phyloP scores from a whole-genome alignment of 768 basidiomycete genomes.

The Xerocomellus amylosporus region DNA sequence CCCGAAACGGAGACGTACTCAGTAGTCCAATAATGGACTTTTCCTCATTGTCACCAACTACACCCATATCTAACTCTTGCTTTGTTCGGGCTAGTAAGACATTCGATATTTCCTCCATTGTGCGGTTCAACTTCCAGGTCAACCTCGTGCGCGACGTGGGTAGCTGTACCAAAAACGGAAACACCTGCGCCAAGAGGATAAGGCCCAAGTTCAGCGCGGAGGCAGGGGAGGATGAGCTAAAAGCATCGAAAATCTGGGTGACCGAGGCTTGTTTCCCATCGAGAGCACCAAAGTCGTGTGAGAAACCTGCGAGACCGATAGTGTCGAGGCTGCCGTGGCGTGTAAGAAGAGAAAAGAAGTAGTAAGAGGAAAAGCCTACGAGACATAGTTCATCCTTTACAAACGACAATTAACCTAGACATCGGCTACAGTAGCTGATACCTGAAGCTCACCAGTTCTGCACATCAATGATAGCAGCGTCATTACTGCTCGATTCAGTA shows the following conservation, averaged over 20 bases:
- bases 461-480: conserved; percentile 36
- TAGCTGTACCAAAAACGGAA: conserved; percentile 37
- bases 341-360: neutral
- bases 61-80: conserved; percentile 29
- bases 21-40: conserved; percentile 27
- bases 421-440: too few relatives aligned
- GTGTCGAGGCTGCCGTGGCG: conserved; percentile 44
- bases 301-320: conserved; percentile 60
- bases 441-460: conserved; percentile 29
- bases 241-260: conserved; percentile 39
- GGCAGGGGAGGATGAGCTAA: conserved; percentile 17
- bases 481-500: conserved; percentile 19
- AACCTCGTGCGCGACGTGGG: conserved; percentile 38
- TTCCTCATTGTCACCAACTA: conserved; percentile 22
- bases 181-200: conserved; percentile 35
- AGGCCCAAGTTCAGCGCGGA: conserved; percentile 31
- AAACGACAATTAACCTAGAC: neutral
- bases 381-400: conserved; percentile 34
- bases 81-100: conserved; percentile 38
- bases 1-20: conserved; percentile 15
- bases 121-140: conserved; percentile 29
- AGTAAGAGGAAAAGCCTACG: conserved; percentile 17
- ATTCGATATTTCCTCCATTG: conserved; percentile 41
- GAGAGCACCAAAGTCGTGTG: conserved; percentile 55
- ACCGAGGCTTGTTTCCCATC: conserved; percentile 46